Evolutionary conservation across 352 stramenopile genomes (phyloP).

Genomic region (Phytopythium ostracodes): DNA sequence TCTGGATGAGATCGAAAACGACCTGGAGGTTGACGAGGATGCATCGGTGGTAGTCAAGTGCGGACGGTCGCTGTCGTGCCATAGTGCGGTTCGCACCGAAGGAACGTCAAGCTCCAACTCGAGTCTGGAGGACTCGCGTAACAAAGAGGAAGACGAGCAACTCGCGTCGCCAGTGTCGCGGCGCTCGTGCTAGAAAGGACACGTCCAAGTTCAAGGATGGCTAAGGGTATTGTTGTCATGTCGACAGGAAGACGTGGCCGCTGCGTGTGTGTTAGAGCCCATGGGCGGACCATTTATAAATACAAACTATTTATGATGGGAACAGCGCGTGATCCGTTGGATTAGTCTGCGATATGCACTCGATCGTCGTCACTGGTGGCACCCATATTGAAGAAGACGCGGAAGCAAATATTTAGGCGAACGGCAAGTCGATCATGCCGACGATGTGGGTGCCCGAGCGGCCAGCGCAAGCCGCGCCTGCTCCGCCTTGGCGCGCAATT

Average conservation of each 20-base stretch:
- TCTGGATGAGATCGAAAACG: conserved; percentile 5
- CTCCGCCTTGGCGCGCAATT: conserved; percentile 47
- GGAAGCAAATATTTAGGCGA: not conserved
- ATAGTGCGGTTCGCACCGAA: conserved; percentile 36
- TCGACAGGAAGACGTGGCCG: not conserved
- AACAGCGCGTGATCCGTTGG: not conserved
- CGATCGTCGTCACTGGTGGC: not conserved
- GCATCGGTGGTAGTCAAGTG: conserved; percentile 12
- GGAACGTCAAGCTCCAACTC: conserved; percentile 52
- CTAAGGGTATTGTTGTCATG: not conserved
- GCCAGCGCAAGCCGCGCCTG: conserved; percentile 37
- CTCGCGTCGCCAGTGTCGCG: not conserved
- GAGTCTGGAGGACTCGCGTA: conserved; percentile 46
- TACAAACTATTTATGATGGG: not conserved
- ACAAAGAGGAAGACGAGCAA: conserved; percentile 2
- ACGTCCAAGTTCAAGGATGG: not conserved
- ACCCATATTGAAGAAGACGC: too few relatives aligned
- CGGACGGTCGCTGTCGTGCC: conserved; percentile 40
- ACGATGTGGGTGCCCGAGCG: conserved; percentile 11
- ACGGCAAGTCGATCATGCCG: conserved; percentile 5
- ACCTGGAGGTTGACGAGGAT: conserved; percentile 10
- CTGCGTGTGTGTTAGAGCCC: not conserved
- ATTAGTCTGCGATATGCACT: not conserved
- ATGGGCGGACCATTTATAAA: not conserved
- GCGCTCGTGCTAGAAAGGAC: not conserved